Percentiles rank a stretch among this genome's conserved stretches.
phyloP scores from a whole-genome alignment of 1,284 basidiomycete species.

The Coniophora puteana region DNA sequence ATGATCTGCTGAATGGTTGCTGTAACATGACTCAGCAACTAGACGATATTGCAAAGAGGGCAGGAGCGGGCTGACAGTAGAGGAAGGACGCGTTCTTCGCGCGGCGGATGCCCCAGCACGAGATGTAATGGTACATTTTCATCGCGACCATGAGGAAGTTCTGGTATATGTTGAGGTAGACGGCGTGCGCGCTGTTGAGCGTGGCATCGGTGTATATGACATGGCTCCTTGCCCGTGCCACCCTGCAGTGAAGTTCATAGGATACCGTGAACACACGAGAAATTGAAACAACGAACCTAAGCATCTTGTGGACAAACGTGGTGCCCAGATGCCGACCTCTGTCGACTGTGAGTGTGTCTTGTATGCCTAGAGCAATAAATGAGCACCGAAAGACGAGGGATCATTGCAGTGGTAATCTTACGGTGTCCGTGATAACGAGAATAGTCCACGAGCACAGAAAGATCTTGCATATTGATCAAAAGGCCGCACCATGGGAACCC shows the following conservation, averaged over 20 bases:
- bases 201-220: constrained; percentile 74
- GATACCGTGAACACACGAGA: not conserved
- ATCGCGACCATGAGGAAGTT: constrained; percentile 83
- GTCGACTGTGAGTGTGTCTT: constrained; percentile 63
- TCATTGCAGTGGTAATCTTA: constrained; percentile 30
- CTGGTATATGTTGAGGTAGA: constrained; percentile 84
- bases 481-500: constrained; percentile 92
- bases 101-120: constrained; percentile 50
- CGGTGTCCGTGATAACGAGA: constrained; percentile 58
- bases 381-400: constrained; percentile 1
- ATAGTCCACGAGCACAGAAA: constrained; percentile 79
- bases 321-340: constrained; percentile 54
- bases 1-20: constrained; percentile 60
- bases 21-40: constrained; percentile 23
- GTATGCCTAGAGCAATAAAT: constrained; percentile 40
- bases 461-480: constrained; percentile 67
- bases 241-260: constrained; percentile 33
- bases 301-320: constrained; percentile 63
- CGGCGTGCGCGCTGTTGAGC: constrained; percentile 62
- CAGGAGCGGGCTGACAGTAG: constrained; percentile 38
- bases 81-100: constrained; percentile 46
- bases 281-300: constrained; percentile 49
- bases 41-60: not conserved
- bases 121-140: constrained; percentile 85
- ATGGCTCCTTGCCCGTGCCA: constrained; percentile 67